Evolutionary conservation across 2,329 filamentous ascomycete genomes (phyloP), one percentile per base, ranked within the genome.

Genomic region (Botryosphaeria agaves): DNA sequence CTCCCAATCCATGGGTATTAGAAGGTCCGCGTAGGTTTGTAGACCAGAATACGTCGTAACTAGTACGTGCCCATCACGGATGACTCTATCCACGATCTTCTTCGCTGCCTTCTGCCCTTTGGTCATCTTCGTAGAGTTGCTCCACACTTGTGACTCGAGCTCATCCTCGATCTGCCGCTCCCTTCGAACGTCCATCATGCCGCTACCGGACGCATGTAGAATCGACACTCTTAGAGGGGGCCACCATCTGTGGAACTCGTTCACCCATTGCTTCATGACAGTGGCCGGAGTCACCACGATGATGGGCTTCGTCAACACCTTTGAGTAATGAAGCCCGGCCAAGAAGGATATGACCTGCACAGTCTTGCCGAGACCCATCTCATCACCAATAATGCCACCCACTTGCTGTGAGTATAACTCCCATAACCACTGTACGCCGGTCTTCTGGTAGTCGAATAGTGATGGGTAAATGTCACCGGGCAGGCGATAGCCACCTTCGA

Each of bases 231-330:
- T 72, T 18, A 98, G 62, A n/a, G 89, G 77, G n/a, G 89, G 89
- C 91, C 91, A 98, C 91, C 91, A 98, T 8, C 77, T 74, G 54
- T 98, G 91, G 43, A 98, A 95, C 47, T 98, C 89, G 39, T 91
- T 92, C 8, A 94, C 89, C 89, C 89, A 98, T 50, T 98, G 89
- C 36, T 83, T 79, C 58, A 98, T 76, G 15, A 98, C 78, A 0
- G 89, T 98, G 3, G 87, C 87, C 2, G 89, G 89, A 30, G 84
- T 85, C 3, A 98, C 84, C 5, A 98, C 70, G 35, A 98, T 82
- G 26, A 91, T 74, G 0, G 89, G 89, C 35, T 82, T 82, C 14
- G 68, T 70, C 14, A 95, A 67, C 44, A 75, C 80, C 41, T 77
- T 80, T 54, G 84, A 95, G 53, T 94, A 85, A 49, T 98, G 89